Conservation (phyloP, 352 stramenopile genomes). For the Aphanomyces invadans region DNA sequence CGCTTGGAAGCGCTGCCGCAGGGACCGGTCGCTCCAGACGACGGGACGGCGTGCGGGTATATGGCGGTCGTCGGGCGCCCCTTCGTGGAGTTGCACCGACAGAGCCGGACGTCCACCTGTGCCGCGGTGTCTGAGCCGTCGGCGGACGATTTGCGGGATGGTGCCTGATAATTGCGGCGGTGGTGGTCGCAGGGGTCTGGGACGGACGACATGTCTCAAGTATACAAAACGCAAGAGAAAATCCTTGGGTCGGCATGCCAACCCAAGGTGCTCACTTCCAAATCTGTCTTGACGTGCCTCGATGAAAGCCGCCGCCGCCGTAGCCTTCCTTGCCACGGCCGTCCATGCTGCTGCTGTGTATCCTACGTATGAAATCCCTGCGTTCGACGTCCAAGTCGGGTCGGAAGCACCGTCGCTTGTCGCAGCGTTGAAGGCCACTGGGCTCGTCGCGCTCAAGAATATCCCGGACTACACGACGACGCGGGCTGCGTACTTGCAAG, state of each 20-base stretch:
- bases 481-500: slow-evolving; percentile 39
- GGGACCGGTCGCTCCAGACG: too few relatives aligned
- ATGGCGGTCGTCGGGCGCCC: too few relatives aligned
- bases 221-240: not conserved
- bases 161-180: too few relatives aligned
- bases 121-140: too few relatives aligned
- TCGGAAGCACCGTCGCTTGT: not conserved
- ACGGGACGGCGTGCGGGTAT: too few relatives aligned
- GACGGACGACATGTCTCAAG: not conserved
- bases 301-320: not conserved
- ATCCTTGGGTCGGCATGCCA: not conserved
- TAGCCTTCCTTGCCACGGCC: not conserved
- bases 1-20: too few relatives aligned
- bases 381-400: slow-evolving; percentile 1
- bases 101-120: too few relatives aligned
- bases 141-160: too few relatives aligned
- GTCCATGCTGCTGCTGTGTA: not conserved
- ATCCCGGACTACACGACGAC: slow-evolving; percentile 41
- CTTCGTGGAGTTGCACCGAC: too few relatives aligned
- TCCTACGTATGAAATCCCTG: slow-evolving; percentile 10
- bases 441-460: slow-evolving; percentile 60
- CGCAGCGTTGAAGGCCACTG: slow-evolving; percentile 46
- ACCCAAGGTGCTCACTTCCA: slow-evolving; percentile 4
- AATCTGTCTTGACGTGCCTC: not conserved
- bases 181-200: not conserved